Conservation (phyloP, 1,284 basidiomycete species). For the Chondrostereum purpureum region DNA sequence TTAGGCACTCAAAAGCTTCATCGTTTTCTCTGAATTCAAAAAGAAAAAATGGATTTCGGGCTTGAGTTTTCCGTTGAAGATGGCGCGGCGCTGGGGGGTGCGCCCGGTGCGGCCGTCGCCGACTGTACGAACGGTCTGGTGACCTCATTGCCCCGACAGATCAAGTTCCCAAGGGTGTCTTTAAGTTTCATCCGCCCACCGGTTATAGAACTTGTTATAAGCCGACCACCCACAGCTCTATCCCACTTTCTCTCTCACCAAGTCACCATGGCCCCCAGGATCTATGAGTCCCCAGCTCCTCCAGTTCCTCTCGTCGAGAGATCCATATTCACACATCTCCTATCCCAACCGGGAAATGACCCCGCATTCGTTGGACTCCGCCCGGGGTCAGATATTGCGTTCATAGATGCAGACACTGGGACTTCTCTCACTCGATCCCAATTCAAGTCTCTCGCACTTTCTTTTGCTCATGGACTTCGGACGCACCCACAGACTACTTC, state of each 20-base stretch:
- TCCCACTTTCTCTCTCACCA: neutral
- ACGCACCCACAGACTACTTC: constrained; percentile 27
- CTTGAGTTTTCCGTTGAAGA: no score
- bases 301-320: constrained; percentile 25
- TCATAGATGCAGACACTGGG: constrained; percentile 61
- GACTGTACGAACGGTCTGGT: no score
- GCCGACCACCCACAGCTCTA: neutral
- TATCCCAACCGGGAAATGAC: constrained; percentile 22
- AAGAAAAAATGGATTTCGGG: no score
- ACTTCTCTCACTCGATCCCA: constrained; percentile 49
- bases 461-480: constrained; percentile 50
- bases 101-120: no score
- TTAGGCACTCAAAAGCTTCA: no score
- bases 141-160: no score
- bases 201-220: no score
- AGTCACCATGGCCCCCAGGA: constrained; percentile 31
- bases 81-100: no score
- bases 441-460: constrained; percentile 48
- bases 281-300: constrained; percentile 35
- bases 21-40: no score
- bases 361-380: constrained; percentile 34
- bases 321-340: constrained; percentile 51
- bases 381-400: constrained; percentile 42
- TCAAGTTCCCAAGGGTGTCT: no score
- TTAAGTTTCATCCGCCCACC: no score